Conservation (phyloP, 2,329 filamentous ascomycete genomes). For the Tetracladium maxilliforme region DNA sequence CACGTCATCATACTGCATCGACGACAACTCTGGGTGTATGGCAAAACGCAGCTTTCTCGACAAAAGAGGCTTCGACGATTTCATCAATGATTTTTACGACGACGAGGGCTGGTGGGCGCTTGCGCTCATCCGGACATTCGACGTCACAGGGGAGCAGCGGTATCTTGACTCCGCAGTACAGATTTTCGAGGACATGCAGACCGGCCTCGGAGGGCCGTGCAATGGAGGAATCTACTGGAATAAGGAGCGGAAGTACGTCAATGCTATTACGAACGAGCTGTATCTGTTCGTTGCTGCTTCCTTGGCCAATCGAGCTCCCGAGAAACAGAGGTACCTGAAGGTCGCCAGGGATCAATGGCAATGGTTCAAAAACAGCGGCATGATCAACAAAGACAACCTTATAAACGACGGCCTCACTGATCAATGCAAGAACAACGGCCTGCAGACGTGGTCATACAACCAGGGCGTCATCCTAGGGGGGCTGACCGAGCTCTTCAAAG, state of each 20-base stretch:
- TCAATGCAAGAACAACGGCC: slow-evolving; percentile 32
- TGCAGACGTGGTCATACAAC: slow-evolving; percentile 35
- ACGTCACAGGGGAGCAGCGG: slow-evolving; percentile 32
- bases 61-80: slow-evolving; percentile 26
- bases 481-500: slow-evolving; percentile 34
- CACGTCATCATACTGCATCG: too few relatives aligned
- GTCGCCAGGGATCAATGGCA: slow-evolving; percentile 30
- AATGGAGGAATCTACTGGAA: background rate
- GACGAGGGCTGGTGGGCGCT: slow-evolving; percentile 52
- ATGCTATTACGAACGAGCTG: slow-evolving; percentile 40
- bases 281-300: slow-evolving; percentile 38
- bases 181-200: slow-evolving; percentile 41
- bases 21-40: too few relatives aligned
- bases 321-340: slow-evolving; percentile 21
- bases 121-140: slow-evolving; percentile 39
- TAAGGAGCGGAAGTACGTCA: slow-evolving; percentile 20
- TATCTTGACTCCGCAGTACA: slow-evolving; percentile 36
- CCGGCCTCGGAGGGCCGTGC: too few relatives aligned
- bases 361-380: slow-evolving; percentile 31
- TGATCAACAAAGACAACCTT: slow-evolving; percentile 28
- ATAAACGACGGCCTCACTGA: slow-evolving; percentile 37
- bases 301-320: slow-evolving; percentile 31
- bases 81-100: slow-evolving; percentile 39
- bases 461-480: slow-evolving; percentile 46
- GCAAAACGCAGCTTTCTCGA: too few relatives aligned